Evolutionary conservation across 2,329 filamentous ascomycete genomes (phyloP).

Genomic region (Thelonectria rubi): DNA sequence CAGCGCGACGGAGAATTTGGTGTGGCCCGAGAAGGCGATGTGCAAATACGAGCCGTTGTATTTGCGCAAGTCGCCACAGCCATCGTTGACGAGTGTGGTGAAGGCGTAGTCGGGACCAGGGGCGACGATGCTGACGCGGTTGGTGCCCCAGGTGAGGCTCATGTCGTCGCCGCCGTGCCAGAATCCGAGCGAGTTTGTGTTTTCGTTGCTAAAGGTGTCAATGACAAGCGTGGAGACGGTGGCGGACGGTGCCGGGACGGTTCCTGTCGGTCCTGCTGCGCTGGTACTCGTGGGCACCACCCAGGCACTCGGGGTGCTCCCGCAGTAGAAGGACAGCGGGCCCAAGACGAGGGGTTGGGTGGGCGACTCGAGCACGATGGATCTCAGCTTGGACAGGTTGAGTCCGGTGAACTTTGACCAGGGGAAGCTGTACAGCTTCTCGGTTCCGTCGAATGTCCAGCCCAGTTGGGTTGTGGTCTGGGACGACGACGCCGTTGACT

Average conservation of each 20-base stretch:
- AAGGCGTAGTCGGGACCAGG: constrained; percentile 61
- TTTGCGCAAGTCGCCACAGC: constrained; percentile 59
- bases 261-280: constrained; percentile 54
- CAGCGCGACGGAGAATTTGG: constrained; percentile 69
- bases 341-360: constrained; percentile 60
- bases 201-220: constrained; percentile 64
- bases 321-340: constrained; percentile 68
- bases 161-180: constrained; percentile 75
- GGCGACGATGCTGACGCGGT: constrained; percentile 57
- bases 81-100: constrained; percentile 62
- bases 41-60: constrained; percentile 70
- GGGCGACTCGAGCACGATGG: constrained; percentile 60
- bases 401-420: constrained; percentile 61
- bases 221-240: constrained; percentile 63
- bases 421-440: constrained; percentile 67
- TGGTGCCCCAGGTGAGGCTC: constrained; percentile 58
- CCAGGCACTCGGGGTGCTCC: constrained; percentile 59
- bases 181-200: constrained; percentile 67
- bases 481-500: constrained; percentile 46
- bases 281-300: constrained; percentile 53
- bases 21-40: constrained; percentile 69
- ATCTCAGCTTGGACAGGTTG: constrained; percentile 61
- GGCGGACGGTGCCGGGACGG: constrained; percentile 59
- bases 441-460: constrained; percentile 68
- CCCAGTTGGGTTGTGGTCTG: constrained; percentile 60